Percentiles rank a stretch among this genome's conserved stretches.
Evolutionary conservation across 2,329 filamentous ascomycete species (phyloP).

Genomic region (Botrytis byssoidea): DNA sequence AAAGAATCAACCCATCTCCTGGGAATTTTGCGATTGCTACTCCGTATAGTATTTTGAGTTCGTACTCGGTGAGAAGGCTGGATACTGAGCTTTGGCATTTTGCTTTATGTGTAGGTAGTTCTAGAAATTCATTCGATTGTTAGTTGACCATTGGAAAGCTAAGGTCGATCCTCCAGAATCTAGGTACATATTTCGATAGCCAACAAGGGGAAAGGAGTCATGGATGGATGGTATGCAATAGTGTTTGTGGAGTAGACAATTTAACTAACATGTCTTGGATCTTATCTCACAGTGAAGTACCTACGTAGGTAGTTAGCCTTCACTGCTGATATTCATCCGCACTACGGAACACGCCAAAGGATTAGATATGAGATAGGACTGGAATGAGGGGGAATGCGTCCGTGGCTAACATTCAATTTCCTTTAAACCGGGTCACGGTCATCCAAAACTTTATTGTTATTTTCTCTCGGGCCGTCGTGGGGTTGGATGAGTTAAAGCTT

Average conservation of each 20-base stretch:
- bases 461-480: background rate
- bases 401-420: background rate
- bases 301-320: background rate
- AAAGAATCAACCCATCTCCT: background rate
- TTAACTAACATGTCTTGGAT: background rate
- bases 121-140: background rate
- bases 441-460: background rate
- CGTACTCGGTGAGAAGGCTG: background rate
- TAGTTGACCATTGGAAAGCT: background rate
- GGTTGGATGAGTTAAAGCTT: background rate
- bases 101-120: background rate
- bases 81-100: background rate
- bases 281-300: background rate
- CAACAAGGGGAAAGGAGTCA: background rate
- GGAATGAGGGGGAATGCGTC: background rate
- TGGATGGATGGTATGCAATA: background rate
- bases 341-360: background rate
- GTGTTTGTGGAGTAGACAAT: background rate
- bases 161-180: background rate
- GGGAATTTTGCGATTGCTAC: constrained; percentile 6
- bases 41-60: background rate
- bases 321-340: background rate
- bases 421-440: background rate
- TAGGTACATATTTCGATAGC: background rate
- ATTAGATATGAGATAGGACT: background rate